Percentiles rank a stretch among this genome's conserved stretches.
Evolutionary conservation across 2,329 filamentous ascomycete species (phyloP).

Genomic region (Teratosphaeria pseudoeucalypti): DNA sequence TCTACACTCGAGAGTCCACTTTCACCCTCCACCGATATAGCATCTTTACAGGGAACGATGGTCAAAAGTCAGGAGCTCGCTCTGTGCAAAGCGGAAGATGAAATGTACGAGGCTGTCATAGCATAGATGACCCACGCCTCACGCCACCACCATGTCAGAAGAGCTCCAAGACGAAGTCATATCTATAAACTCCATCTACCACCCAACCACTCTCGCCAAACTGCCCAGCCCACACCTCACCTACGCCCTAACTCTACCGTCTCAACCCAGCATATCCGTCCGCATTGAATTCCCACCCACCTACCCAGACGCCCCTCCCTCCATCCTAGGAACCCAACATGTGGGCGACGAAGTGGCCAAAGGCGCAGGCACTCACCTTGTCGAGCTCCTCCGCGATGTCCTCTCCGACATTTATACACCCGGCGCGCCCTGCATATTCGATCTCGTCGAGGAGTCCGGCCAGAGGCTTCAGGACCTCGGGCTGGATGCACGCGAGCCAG

Average conservation of each 20-base stretch:
- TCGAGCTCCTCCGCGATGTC: constrained; percentile 58
- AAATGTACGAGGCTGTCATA: neutral
- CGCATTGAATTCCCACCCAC: constrained; percentile 56
- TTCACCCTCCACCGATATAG: neutral
- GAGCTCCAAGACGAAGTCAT: constrained; percentile 62
- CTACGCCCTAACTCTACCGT: constrained; percentile 59
- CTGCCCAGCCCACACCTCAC: constrained; percentile 16
- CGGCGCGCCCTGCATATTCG: constrained; percentile 77
- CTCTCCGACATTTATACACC: constrained; percentile 58
- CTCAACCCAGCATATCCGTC: constrained; percentile 44
- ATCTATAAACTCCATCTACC: constrained; percentile 78
- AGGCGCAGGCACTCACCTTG: constrained; percentile 61
- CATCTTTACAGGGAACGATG: neutral
- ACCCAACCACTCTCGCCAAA: constrained; percentile 47
- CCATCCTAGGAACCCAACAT: constrained; percentile 67
- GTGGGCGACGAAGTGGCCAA: constrained; percentile 55
- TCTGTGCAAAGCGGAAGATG: neutral
- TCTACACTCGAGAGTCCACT: neutral
- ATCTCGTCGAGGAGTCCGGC: constrained; percentile 59
- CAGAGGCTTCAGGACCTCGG: constrained; percentile 26
- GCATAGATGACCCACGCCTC: neutral
- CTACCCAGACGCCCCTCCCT: constrained; percentile 67
- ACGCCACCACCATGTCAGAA: constrained; percentile 19
- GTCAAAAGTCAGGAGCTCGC: neutral
- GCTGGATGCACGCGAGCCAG: constrained; percentile 12